Evolutionary conservation across 1,139 yeast species (phyloP), one percentile per base, ranked within the genome.

Genomic region (Debaryomyces subglobosus): DNA sequence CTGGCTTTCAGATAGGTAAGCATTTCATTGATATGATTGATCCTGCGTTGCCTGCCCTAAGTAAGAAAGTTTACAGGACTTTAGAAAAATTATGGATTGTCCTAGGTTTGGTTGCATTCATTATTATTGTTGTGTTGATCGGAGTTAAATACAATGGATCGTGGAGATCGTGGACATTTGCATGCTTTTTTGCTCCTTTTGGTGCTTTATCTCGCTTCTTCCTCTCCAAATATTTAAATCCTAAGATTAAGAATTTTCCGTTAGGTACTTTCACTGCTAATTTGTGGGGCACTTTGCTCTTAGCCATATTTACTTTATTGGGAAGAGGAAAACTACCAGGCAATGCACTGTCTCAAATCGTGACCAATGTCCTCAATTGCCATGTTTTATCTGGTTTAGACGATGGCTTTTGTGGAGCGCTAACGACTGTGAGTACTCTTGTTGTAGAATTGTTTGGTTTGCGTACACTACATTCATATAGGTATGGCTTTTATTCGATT

Each of bases 191-290:
- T 53, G 79, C 86, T 0, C 89, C 89, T 0, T 62, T 78, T 46
- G 94, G 87, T 0, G 84, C 86, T 2, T 67, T 76, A 49, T 41
- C 71, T 3, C 69, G 96, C 34, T 86, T 64, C 60, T 71, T 74
- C 54, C 55, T 82, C 5, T 71, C 86, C n/a, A 71, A 72, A 41
- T 55, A 61, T 45, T 63, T 83, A 25, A 86, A 84, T 57, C 61
- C 69, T 0, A 55, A 54, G 29, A 45, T 50, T 34, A 55, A 62
- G n/a, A 59, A 65, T 53, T 85, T 84, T 63, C 88, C 86, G 12
- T 24, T 75, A 46, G 96, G 96, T 1, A 90, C 97, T 0, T 84
- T 84, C 50, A 40, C 72, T 0, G 88, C 86, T 5, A 89, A 89
- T 58, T 53, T 80, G 2, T 20, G 69, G 1, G 92, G 88, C 0